Percentiles rank a stretch among this genome's conserved stretches.
phyloP scores from a whole-genome alignment of 129 eudicot species.

The Helichrysum umbraculigerum region DNA sequence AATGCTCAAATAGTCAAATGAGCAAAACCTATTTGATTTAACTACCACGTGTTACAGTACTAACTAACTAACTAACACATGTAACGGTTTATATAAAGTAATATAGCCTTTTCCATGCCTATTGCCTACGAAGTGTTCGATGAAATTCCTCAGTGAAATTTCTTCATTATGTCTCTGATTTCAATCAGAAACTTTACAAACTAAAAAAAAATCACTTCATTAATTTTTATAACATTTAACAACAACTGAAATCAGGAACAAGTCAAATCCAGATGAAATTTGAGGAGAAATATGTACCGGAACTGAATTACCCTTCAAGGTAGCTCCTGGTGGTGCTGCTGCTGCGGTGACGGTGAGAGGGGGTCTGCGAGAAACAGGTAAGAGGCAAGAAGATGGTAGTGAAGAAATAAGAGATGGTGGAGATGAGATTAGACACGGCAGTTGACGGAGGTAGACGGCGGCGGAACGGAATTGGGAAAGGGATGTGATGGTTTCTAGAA shows the following conservation, averaged over 20 bases:
- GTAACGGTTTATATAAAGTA: too few relatives aligned
- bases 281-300: background rate
- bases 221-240: too few relatives aligned
- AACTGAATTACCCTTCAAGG: background rate
- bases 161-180: background rate
- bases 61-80: too few relatives aligned
- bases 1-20: background rate
- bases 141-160: background rate
- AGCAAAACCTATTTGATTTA: background rate
- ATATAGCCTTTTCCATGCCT: background rate
- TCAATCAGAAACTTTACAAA: background rate
- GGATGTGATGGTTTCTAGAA: conserved; percentile 32
- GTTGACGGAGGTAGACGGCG: conserved; percentile 38
- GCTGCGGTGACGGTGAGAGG: conserved; percentile 31
- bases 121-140: background rate
- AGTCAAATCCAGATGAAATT: background rate
- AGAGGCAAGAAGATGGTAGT: conserved; percentile 18
- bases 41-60: too few relatives aligned
- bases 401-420: conserved; percentile 17
- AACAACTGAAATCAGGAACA: too few relatives aligned
- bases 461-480: conserved; percentile 27
- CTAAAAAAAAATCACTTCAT: too few relatives aligned
- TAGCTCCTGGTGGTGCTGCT: background rate
- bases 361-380: conserved; percentile 23
- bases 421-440: conserved; percentile 36